A percentile compares a stretch with the other conserved stretches of the same genome.
Conservation (phyloP, 345 rosid species). For the Combretum micranthum region DNA sequence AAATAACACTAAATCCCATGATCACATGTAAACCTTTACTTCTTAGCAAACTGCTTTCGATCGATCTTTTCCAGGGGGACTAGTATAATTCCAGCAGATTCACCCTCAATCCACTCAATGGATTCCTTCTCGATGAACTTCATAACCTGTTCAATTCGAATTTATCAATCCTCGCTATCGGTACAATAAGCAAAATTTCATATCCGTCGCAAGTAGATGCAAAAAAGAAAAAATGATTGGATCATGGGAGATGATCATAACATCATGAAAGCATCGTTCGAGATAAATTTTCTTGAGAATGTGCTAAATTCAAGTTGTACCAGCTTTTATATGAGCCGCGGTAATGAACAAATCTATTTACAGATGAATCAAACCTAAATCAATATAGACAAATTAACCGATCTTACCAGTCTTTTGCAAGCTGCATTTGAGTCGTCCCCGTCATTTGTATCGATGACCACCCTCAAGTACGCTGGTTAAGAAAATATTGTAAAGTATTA, state of each 20-base stretch:
- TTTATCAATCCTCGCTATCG: neutral
- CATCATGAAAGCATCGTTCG: no score
- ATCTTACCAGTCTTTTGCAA: conserved; percentile 39
- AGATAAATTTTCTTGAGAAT: no score
- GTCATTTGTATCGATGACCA: conserved; percentile 27
- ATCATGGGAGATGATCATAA: no score
- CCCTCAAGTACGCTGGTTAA: conserved; percentile 45
- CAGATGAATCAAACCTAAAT: neutral
- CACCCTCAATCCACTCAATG: conserved; percentile 38
- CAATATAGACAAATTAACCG: neutral
- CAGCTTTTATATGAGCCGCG: no score
- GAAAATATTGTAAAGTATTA: neutral
- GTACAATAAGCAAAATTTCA: neutral
- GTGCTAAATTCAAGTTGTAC: no score
- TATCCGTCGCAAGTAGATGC: no score
- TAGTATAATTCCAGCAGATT: conserved; percentile 24
- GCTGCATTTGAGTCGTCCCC: conserved; percentile 35
- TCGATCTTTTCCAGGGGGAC: conserved; percentile 34
- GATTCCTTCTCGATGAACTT: conserved; percentile 48
- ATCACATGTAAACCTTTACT: conserved; percentile 9
- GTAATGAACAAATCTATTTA: neutral
- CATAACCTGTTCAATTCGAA: conserved; percentile 25
- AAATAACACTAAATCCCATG: no score
- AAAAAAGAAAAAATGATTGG: no score
- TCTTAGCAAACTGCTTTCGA: conserved; percentile 33